Evolutionary conservation across 129 eudicot species (phyloP).

Genomic region (Solidago caesia): DNA sequence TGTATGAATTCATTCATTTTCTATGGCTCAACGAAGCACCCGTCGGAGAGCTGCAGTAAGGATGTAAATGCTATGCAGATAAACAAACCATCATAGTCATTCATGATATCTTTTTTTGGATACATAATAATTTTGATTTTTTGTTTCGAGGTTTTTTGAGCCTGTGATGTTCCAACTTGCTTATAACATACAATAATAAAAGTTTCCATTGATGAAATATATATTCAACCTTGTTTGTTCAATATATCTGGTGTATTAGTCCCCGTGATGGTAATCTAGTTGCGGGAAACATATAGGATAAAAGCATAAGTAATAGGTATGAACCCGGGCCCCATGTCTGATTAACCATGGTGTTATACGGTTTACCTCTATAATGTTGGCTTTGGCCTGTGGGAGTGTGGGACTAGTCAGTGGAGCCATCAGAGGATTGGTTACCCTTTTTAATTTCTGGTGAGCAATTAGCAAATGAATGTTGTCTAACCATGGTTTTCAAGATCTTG

Average conservation of each 20-base stretch:
- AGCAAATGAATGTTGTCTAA: too few species aligned
- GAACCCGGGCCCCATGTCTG: too few species aligned
- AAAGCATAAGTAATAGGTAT: too few species aligned
- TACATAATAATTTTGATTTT: not conserved
- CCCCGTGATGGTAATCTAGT: too few species aligned
- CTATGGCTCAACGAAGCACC: constrained; percentile 99
- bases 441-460: too few species aligned
- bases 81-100: constrained; percentile 9
- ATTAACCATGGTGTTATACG: too few species aligned
- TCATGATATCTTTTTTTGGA: constrained; percentile 19
- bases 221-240: not conserved
- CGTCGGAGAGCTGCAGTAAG: constrained; percentile 82
- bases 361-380: too few species aligned
- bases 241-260: not conserved
- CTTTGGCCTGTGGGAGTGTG: too few species aligned
- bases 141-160: not conserved
- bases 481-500: too few species aligned
- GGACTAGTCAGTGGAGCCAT: too few species aligned
- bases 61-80: constrained; percentile 19
- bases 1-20: constrained; percentile 95
- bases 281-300: too few species aligned
- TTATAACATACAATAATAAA: constrained; percentile 5
- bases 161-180: constrained; percentile 5
- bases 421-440: too few species aligned
- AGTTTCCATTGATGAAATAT: constrained; percentile 1